Percentiles rank a stretch among this genome's conserved stretches.
These are phyloP conservation scores for Tolypocladium endophyticum DNA, from an alignment of 2,329 filamentous ascomycete genomes.

Conservation along the genomic window DNA sequence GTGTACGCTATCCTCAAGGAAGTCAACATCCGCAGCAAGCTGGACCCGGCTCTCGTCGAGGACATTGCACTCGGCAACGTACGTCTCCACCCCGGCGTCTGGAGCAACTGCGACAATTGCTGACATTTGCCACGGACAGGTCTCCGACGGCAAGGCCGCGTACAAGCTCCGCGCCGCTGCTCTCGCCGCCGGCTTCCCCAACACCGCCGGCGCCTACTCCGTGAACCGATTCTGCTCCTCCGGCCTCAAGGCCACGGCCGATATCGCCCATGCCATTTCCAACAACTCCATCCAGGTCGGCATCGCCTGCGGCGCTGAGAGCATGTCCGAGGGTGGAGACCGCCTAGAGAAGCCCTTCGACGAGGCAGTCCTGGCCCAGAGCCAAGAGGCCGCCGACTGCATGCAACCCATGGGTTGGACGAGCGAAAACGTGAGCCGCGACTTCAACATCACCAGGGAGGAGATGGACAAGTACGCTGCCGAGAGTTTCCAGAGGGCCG, in stretches of 20 bases:
- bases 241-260: slow-evolving; percentile 87
- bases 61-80: slow-evolving; percentile 93
- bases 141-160: slow-evolving; percentile 74
- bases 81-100: slow-evolving; percentile 8
- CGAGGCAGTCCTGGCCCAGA: slow-evolving; percentile 57
- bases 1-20: slow-evolving; percentile 75
- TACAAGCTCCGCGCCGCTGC: slow-evolving; percentile 86
- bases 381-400: slow-evolving; percentile 74
- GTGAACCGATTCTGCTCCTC: slow-evolving; percentile 97
- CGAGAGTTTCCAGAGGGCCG: slow-evolving; percentile 79
- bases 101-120: background rate
- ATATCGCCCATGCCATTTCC: slow-evolving; percentile 82
- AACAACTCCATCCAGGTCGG: slow-evolving; percentile 76
- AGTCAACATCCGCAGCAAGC: slow-evolving; percentile 57
- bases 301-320: slow-evolving; percentile 78
- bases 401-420: slow-evolving; percentile 97
- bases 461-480: slow-evolving; percentile 77
- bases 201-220: slow-evolving; percentile 70
- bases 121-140: slow-evolving; percentile 32
- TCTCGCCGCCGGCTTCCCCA: slow-evolving; percentile 86
- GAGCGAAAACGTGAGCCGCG: slow-evolving; percentile 85
- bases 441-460: slow-evolving; percentile 77
- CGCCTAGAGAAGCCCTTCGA: slow-evolving; percentile 63
- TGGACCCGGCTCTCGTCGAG: slow-evolving; percentile 74
- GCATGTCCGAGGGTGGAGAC: slow-evolving; percentile 70